A percentile compares a stretch with the other conserved stretches of the same genome.
Evolutionary conservation across 2,329 filamentous ascomycete species (phyloP).

Genomic region (Penicillium sp.): DNA sequence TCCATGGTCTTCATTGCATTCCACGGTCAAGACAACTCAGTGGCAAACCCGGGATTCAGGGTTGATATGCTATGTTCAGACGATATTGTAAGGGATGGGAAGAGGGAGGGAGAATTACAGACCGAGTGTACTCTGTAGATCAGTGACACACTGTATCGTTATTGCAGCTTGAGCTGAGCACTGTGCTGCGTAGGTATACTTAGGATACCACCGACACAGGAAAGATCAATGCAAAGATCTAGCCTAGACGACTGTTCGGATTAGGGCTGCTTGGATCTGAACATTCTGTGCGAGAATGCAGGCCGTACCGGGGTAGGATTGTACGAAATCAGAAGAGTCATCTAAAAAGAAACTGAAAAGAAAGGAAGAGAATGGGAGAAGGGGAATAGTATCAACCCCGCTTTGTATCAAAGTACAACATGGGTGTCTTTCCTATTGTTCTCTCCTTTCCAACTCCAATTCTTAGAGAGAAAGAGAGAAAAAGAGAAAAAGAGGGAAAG

Average conservation of each 20-base stretch:
- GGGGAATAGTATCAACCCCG: neutral
- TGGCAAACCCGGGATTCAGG: slow-evolving; percentile 1
- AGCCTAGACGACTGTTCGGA: slow-evolving; percentile 5
- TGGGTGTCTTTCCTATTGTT: neutral
- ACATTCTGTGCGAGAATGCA: slow-evolving; percentile 6
- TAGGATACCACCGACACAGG: neutral
- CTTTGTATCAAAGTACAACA: neutral
- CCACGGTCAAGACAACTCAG: neutral
- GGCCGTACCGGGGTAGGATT: slow-evolving; percentile 1
- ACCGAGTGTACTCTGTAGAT: neutral
- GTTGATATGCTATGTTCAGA: neutral
- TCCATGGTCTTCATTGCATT: neutral
- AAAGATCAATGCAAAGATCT: slow-evolving; percentile 7
- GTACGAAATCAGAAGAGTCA: neutral
- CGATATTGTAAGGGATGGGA: neutral
- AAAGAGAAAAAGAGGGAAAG: too few species aligned
- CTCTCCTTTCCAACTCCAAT: neutral
- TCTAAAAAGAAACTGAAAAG: too few species aligned
- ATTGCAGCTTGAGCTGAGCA: neutral
- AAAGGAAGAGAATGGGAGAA: neutral
- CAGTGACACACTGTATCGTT: neutral
- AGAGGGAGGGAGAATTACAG: neutral
- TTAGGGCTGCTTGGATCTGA: slow-evolving; percentile 7
- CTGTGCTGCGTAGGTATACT: neutral
- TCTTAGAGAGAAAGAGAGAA: neutral